phyloP scores from a whole-genome alignment of 305 asterid genomes.

The Withania somnifera region DNA sequence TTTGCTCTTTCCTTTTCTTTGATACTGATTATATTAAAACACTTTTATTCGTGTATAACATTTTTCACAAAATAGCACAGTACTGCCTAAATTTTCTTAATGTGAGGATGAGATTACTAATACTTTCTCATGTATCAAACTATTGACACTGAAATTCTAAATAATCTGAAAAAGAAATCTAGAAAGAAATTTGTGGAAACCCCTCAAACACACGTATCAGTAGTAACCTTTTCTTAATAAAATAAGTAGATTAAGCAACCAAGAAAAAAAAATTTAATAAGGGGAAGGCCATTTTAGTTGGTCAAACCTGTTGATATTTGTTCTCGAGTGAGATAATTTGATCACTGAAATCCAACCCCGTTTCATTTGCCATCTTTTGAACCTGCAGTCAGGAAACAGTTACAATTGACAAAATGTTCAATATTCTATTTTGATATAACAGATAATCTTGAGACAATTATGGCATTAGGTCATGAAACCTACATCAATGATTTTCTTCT shows the following conservation, averaged over 20 bases:
- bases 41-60: not conserved
- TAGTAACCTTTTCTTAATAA: not conserved
- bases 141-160: not conserved
- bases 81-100: not conserved
- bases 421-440: not conserved
- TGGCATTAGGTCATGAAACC: not conserved
- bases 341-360: constrained; percentile 83
- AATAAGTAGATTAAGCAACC: not conserved
- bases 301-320: constrained; percentile 72
- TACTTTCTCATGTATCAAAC: not conserved
- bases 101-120: not conserved
- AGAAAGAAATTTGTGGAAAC: not conserved
- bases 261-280: not conserved
- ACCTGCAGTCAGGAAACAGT: constrained; percentile 38
- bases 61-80: not conserved
- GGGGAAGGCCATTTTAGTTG: not conserved
- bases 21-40: not conserved
- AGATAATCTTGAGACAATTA: not conserved
- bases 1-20: not conserved
- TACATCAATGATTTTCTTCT: constrained; percentile 60
- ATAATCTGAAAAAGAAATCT: not conserved
- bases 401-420: not conserved
- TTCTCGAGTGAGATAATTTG: constrained; percentile 68
- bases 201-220: not conserved
- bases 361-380: constrained; percentile 85